Base-by-base conservation (phyloP, 2,329 filamentous ascomycete species). In the Penicillium sp. region DNA sequence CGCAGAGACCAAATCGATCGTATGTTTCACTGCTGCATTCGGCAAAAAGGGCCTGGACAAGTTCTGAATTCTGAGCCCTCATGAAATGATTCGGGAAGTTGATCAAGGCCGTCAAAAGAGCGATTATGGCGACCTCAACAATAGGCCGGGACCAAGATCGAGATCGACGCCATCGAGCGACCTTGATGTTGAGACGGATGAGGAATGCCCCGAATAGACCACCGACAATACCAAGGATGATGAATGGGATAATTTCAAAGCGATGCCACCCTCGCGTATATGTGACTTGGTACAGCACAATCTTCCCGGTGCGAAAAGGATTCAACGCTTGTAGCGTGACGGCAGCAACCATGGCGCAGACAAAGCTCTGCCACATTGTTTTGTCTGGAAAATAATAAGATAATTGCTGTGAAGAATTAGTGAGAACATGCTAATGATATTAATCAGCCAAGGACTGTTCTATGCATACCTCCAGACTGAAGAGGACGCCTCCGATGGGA, bases 331-430 rank as follows among this genome's bases (percentile, higher is more conserved):
- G 94, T 4, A 99, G 82, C 14, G 92, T 92, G 39, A 98, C 91
- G 17, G 95, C 94, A 15, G 93, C 95, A n/a, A 96, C 91, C 93
- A 98, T 98, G 73, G 95, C 95, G 70, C 95, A 98, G 42, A 99
- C 95, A 72, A 99, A 99, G 70, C 92, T 96, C 75, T 97, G 95
- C 95, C 95, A 99, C 95, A 99, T 98, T 10, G 95, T 98, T 77
- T 98, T 98, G 78, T 98, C 94, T 0, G 95, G 94, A 68, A 98
- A 98, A 76, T 97, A 98, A 75, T 97, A 98, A 0, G 92, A 96
- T 2, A 98, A 82, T 84, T 96, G 92, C 85, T 90, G 60, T n/a
- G 35, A 25, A 52, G 15, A 20, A 51, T 77, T 43, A 57, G 48
- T 15, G 57, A 43, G 1, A 42, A 25, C 58, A 28, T 37, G 43